Conservation (phyloP, 163 green algal genomes). For the Trebouxiophyceae sp. region DNA sequence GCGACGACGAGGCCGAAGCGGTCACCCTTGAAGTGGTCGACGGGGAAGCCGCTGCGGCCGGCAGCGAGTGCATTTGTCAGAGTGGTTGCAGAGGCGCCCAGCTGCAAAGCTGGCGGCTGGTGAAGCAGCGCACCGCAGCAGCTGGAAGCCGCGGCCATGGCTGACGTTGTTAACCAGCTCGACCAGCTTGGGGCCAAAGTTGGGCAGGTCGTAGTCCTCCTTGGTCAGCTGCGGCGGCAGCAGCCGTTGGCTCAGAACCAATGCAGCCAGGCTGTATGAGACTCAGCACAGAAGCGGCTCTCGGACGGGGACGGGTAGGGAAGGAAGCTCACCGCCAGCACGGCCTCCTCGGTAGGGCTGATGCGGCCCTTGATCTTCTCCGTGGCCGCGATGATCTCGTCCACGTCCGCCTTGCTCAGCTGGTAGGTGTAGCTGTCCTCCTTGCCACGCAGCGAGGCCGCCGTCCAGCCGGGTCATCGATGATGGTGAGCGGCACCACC, state of each 20-base stretch:
- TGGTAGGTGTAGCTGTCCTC: slow-evolving; percentile 14
- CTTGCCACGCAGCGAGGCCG: neutral
- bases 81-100: too few species aligned
- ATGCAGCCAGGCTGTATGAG: neutral
- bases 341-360: slow-evolving; percentile 2
- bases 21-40: slow-evolving; percentile 16
- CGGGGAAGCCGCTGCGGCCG: slow-evolving; percentile 21
- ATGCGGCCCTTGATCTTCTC: neutral
- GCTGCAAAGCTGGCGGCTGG: too few species aligned
- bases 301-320: neutral
- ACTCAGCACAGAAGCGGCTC: neutral
- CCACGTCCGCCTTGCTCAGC: slow-evolving; percentile 1
- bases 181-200: slow-evolving; percentile 16
- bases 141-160: slow-evolving; percentile 23
- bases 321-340: slow-evolving; percentile 7
- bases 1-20: slow-evolving; percentile 9
- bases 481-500: slow-evolving; percentile 20
- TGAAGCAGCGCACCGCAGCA: slow-evolving; percentile 15
- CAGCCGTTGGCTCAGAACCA: neutral
- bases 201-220: slow-evolving; percentile 19
- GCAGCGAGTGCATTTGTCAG: too few species aligned
- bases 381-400: slow-evolving; percentile 1
- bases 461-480: slow-evolving; percentile 17
- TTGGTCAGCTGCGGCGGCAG: slow-evolving; percentile 15
- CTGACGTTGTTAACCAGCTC: slow-evolving; percentile 19